Conservation (phyloP, 495 filamentous ascomycete genomes). For the Penicillium ochrochloron region DNA sequence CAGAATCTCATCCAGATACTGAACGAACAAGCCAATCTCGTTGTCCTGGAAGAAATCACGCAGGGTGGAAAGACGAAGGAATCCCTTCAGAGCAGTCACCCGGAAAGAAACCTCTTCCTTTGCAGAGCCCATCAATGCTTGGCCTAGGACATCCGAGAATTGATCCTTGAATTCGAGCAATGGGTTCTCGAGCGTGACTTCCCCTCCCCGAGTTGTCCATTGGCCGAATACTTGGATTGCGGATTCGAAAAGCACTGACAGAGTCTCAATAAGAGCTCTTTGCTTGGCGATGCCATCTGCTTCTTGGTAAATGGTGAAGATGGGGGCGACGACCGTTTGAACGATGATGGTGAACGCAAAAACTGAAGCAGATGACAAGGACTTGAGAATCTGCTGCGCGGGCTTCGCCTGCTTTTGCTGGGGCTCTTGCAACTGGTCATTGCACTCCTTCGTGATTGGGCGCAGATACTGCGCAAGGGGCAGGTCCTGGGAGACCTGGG, state of each 20-base stretch:
- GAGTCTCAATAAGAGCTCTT: constrained; percentile 67
- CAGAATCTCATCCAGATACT: constrained; percentile 68
- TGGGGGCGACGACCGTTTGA: constrained; percentile 59
- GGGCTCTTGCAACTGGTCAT: constrained; percentile 73
- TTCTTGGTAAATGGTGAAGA: constrained; percentile 67
- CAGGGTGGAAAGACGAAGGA: constrained; percentile 60
- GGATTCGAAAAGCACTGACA: constrained; percentile 62
- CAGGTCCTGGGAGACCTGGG: constrained; percentile 50
- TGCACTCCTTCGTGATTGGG: constrained; percentile 70
- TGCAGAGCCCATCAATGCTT: constrained; percentile 62
- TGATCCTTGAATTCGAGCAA: constrained; percentile 63
- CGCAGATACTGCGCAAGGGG: constrained; percentile 65
- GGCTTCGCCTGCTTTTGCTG: constrained; percentile 77
- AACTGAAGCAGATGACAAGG: constrained; percentile 58
- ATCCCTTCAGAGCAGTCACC: constrained; percentile 60
- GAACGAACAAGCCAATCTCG: constrained; percentile 65
- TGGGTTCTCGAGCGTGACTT: constrained; percentile 51
- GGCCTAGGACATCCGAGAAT: constrained; percentile 62
- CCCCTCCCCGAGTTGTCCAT: constrained; percentile 52
- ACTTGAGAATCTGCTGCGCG: constrained; percentile 64
- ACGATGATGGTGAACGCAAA: constrained; percentile 59
- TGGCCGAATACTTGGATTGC: constrained; percentile 61
- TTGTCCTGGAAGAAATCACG: constrained; percentile 64
- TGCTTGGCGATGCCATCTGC: constrained; percentile 69
- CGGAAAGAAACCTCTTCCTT: constrained; percentile 71